Percentiles rank a stretch among this genome's conserved stretches.
Evolutionary conservation across 345 rosid species (phyloP).

Genomic region (Combretum micranthum): DNA sequence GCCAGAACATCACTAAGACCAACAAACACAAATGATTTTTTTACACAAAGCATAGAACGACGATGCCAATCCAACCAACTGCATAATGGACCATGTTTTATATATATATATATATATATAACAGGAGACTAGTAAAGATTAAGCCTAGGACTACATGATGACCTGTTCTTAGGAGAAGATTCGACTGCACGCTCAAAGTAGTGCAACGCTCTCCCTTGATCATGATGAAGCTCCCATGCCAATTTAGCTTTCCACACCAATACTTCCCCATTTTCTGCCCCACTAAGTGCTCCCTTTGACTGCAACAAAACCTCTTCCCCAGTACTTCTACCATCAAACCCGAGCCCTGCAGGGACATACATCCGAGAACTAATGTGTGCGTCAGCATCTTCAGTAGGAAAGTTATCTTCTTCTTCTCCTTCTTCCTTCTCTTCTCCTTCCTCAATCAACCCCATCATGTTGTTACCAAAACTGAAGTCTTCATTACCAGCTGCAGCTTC

Average conservation of each 20-base stretch:
- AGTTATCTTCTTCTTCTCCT: too few relatives aligned
- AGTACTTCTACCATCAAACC: too few relatives aligned
- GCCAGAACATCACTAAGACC: constrained; percentile 52
- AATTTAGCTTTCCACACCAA: constrained; percentile 56
- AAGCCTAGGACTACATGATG: background rate
- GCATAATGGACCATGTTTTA: background rate
- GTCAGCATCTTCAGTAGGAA: too few relatives aligned
- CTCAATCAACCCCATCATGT: too few relatives aligned
- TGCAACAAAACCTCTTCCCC: too few relatives aligned
- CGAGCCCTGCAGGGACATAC: too few relatives aligned
- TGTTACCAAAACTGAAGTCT: too few relatives aligned
- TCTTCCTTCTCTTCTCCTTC: too few relatives aligned
- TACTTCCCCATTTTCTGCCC: constrained; percentile 58
- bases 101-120: background rate
- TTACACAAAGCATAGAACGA: background rate
- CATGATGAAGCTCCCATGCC: constrained; percentile 61
- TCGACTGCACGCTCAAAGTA: constrained; percentile 60
- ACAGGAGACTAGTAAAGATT: background rate
- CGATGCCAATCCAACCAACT: background rate
- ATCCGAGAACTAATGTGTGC: too few relatives aligned
- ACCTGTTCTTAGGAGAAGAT: constrained; percentile 72
- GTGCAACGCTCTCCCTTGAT: constrained; percentile 43
- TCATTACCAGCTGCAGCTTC: too few relatives aligned
- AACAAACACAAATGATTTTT: constrained; percentile 6
- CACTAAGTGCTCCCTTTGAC: constrained; percentile 67